Conservation (phyloP, 2,329 filamentous ascomycete genomes). For the Cercospora canescens region DNA sequence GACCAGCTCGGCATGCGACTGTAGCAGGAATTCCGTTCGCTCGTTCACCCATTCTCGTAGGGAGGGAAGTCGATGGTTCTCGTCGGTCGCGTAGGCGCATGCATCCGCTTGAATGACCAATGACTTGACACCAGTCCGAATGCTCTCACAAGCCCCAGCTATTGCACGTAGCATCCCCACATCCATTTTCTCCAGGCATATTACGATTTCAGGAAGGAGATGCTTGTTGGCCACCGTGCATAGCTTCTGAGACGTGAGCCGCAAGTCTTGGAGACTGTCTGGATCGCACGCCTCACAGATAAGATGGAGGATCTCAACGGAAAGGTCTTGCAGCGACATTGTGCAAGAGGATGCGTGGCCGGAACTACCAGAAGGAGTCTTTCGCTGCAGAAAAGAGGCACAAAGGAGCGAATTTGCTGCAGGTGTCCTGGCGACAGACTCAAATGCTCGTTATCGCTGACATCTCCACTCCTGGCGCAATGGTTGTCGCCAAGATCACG, state of each 20-base stretch:
- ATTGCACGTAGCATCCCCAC: background rate
- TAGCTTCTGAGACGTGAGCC: conserved; percentile 1
- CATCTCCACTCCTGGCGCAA: background rate
- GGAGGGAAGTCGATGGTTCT: background rate
- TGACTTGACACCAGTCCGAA: background rate
- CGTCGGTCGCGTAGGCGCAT: background rate
- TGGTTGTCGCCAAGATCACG: background rate
- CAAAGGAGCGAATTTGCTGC: background rate
- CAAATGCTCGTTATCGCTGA: background rate
- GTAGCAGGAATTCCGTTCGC: background rate
- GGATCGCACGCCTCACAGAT: conserved; percentile 1
- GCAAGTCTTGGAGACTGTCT: background rate
- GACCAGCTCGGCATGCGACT: background rate
- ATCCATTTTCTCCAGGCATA: background rate
- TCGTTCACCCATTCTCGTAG: background rate
- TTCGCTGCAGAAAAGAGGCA: background rate
- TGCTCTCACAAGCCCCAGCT: background rate
- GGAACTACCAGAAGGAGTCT: background rate
- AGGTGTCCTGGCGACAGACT: background rate
- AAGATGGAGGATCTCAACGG: background rate
- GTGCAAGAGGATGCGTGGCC: background rate
- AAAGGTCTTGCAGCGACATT: background rate
- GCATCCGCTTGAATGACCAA: background rate
- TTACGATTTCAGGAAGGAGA: background rate
- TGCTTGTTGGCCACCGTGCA: background rate